Percentiles rank a stretch among this genome's conserved stretches.
Conservation (phyloP, 768 basidiomycete genomes). For the Asterophora lycoperdoides region DNA sequence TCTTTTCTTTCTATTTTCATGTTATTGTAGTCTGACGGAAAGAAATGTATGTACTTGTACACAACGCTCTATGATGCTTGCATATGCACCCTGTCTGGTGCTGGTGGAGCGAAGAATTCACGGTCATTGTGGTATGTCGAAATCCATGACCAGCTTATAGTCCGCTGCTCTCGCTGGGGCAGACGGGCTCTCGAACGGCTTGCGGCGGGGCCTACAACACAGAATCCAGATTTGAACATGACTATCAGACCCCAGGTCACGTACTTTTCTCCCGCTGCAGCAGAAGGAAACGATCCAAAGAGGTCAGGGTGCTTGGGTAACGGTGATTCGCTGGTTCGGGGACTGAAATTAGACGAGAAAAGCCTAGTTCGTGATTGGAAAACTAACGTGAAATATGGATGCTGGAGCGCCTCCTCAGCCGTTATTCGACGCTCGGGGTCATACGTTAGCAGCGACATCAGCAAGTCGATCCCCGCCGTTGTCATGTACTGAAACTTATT, state of each 20-base stretch:
- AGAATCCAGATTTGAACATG: conserved; percentile 8
- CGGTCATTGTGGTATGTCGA: conserved; percentile 39
- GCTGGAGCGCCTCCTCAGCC: conserved; percentile 85
- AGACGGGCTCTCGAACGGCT: conserved; percentile 74
- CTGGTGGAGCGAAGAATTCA: background rate
- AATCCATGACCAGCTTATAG: conserved; percentile 62
- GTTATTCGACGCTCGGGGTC: conserved; percentile 84
- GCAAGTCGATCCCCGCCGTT: conserved; percentile 76
- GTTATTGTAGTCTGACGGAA: background rate
- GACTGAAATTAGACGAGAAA: background rate
- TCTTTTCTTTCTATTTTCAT: background rate
- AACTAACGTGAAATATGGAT: conserved; percentile 86
- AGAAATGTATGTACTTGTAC: background rate
- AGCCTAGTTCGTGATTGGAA: background rate
- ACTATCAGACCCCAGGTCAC: conserved; percentile 20
- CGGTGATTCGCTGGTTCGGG: conserved; percentile 71
- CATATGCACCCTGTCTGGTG: too few species aligned
- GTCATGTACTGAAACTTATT: conserved; percentile 86
- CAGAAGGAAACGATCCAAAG: conserved; percentile 93
- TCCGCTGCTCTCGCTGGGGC: conserved; percentile 73
- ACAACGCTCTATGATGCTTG: background rate
- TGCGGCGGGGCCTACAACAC: conserved; percentile 52
- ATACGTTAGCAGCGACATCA: conserved; percentile 80
- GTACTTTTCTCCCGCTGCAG: conserved; percentile 94
- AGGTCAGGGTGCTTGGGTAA: conserved; percentile 94